Evolutionary conservation across 2,329 filamentous ascomycete genomes (phyloP), one percentile per base, ranked within the genome.

Genomic region (Lecanicillium sp.): DNA sequence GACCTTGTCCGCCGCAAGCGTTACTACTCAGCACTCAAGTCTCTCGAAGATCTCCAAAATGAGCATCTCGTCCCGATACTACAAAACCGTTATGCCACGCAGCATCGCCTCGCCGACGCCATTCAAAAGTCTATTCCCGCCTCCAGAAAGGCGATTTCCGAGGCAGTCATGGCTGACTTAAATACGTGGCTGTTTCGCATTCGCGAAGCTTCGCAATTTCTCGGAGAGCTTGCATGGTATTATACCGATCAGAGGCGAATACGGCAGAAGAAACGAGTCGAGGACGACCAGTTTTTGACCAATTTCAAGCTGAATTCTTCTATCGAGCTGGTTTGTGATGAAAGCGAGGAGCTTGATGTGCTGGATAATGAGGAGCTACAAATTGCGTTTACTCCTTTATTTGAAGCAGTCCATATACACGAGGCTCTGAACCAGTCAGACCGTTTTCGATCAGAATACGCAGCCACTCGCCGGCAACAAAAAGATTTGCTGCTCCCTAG

Each of bases 121-220:
- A 97, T 98, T 55, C 91, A 96, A 64, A 90, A 89, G 57, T 97
- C 91, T 1, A 91, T 97, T 26, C 93, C 93, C 1, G 83, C 87
- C 3, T 96, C 90, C 1, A 90, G 95, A 60, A 90, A 88, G 60
- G 83, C 88, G 43, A 96, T 98, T 49, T 91, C 91, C 4, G 91
- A 97, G 67, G 90, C 90, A 12, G 93, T 98, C 56, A 97, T 97
- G 89, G 86, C 81, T 2, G 93, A 98, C 66, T 70, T 98, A 48
- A 97, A 97, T 62, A 96, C 90, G 1, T 98, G 93, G 93, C 74
- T 98, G 9, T 98, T 86, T 60, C 84, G 88, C 19, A 95, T 98
- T 54, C 83, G 93, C 58, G 93, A 98, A 66, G 95, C 90, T 15
- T 96, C 93, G 1, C 91, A 96, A 57, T 96, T 95, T 54, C 71